phyloP scores from a whole-genome alignment of 1,139 yeast species.

The Blastobotrys apis region DNA sequence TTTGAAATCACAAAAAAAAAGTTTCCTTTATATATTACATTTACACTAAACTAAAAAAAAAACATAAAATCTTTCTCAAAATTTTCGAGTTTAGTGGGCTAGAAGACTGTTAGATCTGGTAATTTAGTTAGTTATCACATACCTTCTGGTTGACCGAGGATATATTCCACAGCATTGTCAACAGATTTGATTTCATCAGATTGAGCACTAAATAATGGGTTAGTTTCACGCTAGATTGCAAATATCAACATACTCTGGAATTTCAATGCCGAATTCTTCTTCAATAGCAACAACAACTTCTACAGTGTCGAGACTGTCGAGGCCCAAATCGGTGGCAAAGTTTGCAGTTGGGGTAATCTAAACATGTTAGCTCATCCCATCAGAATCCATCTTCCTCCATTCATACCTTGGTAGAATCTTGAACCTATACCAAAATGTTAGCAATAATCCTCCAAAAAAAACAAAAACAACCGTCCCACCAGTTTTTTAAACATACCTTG shows the following conservation, averaged over 20 bases:
- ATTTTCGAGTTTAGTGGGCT: slow-evolving; percentile 10
- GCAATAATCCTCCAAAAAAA: no score
- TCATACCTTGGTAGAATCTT: slow-evolving; percentile 4
- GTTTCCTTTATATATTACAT: no score
- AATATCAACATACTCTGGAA: slow-evolving; percentile 54
- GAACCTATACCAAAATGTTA: no score
- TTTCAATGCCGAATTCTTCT: slow-evolving; percentile 58
- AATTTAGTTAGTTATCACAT: slow-evolving; percentile 17
- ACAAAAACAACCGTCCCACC: no score
- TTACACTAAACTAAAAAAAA: not conserved
- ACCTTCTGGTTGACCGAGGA: slow-evolving; percentile 57
- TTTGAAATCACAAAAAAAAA: no score
- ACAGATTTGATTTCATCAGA: slow-evolving; percentile 81
- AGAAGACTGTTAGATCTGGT: slow-evolving; percentile 6
- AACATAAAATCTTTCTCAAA: not conserved
- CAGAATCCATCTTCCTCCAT: not conserved
- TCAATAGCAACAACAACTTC: slow-evolving; percentile 90
- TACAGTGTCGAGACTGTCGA: slow-evolving; percentile 83
- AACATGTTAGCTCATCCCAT: not conserved
- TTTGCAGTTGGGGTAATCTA: slow-evolving; percentile 56
- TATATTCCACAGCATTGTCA: slow-evolving; percentile 75
- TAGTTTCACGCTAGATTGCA: not conserved
- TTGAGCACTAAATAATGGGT: slow-evolving; percentile 42
- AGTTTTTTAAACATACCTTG: slow-evolving; percentile 43
- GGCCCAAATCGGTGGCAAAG: slow-evolving; percentile 71